Evolutionary conservation across 352 stramenopile genomes (phyloP).

Genomic region (Globisporangium carolinianum): DNA sequence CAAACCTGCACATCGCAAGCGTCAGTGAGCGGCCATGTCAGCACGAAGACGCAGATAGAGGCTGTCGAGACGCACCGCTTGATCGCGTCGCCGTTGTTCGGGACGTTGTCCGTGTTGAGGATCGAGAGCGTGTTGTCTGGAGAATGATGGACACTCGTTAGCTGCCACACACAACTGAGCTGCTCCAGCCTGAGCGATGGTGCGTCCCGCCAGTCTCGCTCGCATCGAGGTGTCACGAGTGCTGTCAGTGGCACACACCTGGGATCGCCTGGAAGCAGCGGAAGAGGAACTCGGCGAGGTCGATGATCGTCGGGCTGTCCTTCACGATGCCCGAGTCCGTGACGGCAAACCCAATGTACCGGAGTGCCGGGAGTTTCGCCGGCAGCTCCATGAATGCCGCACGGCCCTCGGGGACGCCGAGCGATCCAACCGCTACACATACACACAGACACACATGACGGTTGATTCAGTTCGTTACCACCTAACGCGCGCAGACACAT

Average conservation of each 20-base stretch:
- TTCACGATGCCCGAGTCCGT: conserved; percentile 30
- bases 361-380: conserved; percentile 15
- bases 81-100: conserved; percentile 56
- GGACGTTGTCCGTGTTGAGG: conserved; percentile 81
- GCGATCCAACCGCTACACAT: conserved; percentile 16
- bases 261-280: conserved; percentile 28
- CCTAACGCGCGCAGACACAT: too few species aligned
- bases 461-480: too few species aligned
- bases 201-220: too few species aligned
- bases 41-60: conserved; percentile 20
- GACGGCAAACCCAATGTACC: conserved; percentile 35
- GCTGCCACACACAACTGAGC: not conserved
- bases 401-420: conserved; percentile 16
- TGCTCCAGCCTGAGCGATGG: too few species aligned
- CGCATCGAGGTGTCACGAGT: too few species aligned
- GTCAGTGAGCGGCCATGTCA: conserved; percentile 11
- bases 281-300: conserved; percentile 52
- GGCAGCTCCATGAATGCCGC: conserved; percentile 25
- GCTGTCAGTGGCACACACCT: not conserved
- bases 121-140: conserved; percentile 49
- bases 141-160: not conserved
- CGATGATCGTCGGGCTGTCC: conserved; percentile 27
- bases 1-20: conserved; percentile 11
- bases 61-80: conserved; percentile 11
- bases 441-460: not conserved